These are phyloP conservation scores for Lactarius pseudohatsudake DNA, from an alignment of 768 basidiomycete species.

Conservation along the genomic window DNA sequence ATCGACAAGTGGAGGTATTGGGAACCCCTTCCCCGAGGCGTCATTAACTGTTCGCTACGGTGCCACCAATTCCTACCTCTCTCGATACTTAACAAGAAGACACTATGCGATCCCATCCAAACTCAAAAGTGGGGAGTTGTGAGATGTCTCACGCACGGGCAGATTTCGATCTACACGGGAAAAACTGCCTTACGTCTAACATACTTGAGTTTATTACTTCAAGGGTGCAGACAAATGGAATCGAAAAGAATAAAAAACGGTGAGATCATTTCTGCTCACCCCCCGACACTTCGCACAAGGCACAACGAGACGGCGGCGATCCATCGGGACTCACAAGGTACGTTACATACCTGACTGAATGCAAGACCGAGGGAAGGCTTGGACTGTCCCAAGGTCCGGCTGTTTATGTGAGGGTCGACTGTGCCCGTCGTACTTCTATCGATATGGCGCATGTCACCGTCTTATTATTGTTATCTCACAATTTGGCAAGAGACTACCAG, in stretches of 20 bases:
- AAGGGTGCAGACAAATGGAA: background rate
- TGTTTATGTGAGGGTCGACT: background rate
- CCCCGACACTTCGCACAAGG: background rate
- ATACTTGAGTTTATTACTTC: background rate
- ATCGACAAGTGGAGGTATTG: background rate
- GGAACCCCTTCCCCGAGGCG: background rate
- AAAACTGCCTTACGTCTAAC: background rate
- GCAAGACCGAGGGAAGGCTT: background rate
- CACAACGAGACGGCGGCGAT: background rate
- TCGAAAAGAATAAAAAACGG: background rate
- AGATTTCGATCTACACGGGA: background rate
- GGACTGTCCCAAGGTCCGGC: background rate
- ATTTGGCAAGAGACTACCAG: background rate
- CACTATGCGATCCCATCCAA: background rate
- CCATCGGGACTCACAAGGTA: background rate
- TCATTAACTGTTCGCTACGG: background rate
- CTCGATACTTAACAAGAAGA: background rate
- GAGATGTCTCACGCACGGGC: background rate
- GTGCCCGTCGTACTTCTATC: background rate
- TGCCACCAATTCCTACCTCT: background rate
- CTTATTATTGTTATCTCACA: background rate
- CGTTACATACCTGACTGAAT: background rate
- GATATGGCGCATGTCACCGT: background rate
- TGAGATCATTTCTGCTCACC: background rate
- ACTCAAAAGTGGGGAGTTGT: background rate